Percentiles rank a stretch among this genome's conserved stretches.
These are phyloP conservation scores for Leishmania gerbilli DNA, from an alignment of 208 protist species.

Conservation along the genomic window DNA sequence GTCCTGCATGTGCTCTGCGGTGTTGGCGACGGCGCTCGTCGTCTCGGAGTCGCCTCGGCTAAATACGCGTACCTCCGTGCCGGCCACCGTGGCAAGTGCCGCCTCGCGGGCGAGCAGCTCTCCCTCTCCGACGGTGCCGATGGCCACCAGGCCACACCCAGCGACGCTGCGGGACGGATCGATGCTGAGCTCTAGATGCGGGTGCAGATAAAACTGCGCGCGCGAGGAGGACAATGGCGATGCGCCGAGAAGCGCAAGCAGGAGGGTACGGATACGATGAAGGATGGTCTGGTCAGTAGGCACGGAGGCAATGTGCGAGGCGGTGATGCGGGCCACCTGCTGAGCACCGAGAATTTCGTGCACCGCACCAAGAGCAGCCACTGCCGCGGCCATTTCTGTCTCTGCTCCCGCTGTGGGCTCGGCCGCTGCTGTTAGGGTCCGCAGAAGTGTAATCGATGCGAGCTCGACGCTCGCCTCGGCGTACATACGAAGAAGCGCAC, in stretches of 20 bases:
- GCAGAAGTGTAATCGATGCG: slow-evolving; percentile 1
- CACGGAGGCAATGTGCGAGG: slow-evolving; percentile 3
- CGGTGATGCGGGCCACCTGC: slow-evolving; percentile 5
- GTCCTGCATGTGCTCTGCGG: neutral
- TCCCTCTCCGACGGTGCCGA: slow-evolving; percentile 36
- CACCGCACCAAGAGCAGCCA: neutral
- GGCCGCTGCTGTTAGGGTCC: slow-evolving; percentile 1
- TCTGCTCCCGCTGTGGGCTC: neutral
- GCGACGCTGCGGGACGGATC: slow-evolving; percentile 34
- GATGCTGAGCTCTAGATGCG: slow-evolving; percentile 32
- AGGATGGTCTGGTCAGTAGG: neutral
- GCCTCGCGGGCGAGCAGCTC: slow-evolving; percentile 40
- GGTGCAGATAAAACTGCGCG: slow-evolving; percentile 20
- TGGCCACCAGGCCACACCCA: slow-evolving; percentile 47
- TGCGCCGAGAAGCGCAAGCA: slow-evolving; percentile 3
- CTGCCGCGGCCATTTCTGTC: neutral
- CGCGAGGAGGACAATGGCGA: neutral
- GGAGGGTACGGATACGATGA: slow-evolving; percentile 6
- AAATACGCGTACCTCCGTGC: neutral
- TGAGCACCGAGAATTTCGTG: slow-evolving; percentile 2
- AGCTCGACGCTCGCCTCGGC: slow-evolving; percentile 6
- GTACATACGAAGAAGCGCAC: slow-evolving; percentile 4
- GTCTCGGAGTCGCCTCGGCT: neutral
- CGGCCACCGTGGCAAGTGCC: neutral
- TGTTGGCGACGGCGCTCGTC: neutral